A percentile compares a stretch with the other conserved stretches of the same genome.
These are phyloP conservation scores for Penicillium psychrosexuale DNA, from an alignment of 2,329 filamentous ascomycete species.

Conservation along the genomic window DNA sequence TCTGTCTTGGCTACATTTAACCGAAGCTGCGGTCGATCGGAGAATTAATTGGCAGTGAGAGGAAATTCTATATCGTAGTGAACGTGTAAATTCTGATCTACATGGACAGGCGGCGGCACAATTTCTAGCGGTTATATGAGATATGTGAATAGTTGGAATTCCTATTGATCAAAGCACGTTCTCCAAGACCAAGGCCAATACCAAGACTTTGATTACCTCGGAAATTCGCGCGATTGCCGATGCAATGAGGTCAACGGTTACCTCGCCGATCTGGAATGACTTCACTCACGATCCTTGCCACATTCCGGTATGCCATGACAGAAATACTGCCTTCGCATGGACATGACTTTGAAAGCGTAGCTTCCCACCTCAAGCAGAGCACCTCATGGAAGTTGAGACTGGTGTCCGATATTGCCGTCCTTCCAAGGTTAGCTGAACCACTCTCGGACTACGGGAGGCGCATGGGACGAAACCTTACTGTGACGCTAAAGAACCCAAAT, in stretches of 20 bases:
- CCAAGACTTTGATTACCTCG: neutral
- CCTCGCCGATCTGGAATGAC: neutral
- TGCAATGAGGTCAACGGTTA: neutral
- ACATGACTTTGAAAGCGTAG: too few species aligned
- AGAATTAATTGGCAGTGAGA: neutral
- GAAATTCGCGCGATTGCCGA: conserved; percentile 1
- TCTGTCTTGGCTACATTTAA: conserved; percentile 1
- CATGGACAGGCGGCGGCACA: neutral
- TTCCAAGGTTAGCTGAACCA: neutral
- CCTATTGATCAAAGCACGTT: neutral
- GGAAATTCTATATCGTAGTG: neutral
- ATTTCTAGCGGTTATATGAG: neutral
- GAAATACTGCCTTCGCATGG: too few species aligned
- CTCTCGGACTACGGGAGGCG: neutral
- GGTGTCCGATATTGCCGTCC: neutral
- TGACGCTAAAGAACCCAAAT: neutral
- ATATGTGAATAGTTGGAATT: neutral
- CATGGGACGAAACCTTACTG: neutral
- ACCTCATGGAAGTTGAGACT: neutral
- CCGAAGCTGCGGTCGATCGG: neutral
- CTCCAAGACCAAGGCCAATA: neutral
- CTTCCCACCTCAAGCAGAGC: too few species aligned
- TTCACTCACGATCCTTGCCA: neutral
- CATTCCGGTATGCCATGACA: neutral
- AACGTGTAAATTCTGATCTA: neutral